Base-by-base conservation (phyloP, 306 rosid genomes). In the Prunus padus region DNA sequence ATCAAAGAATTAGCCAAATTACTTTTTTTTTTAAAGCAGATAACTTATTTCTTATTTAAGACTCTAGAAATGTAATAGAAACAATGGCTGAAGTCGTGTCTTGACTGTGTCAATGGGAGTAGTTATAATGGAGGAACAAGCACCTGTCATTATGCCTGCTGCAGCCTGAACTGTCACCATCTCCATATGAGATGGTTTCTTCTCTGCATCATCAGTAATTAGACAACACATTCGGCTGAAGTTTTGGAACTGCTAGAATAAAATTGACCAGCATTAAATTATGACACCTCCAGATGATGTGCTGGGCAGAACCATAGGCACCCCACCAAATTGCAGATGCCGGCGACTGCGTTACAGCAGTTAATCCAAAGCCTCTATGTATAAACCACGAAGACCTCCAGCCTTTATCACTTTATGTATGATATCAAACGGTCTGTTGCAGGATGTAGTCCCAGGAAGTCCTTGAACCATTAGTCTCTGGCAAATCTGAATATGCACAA, bases 291-390 rank as follows among this genome's bases (percentile, higher is more conserved):
- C 98, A 93, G 50, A 93, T 85, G 19, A 86, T 77, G 85, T 93
- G 97, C 12, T 93, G 98, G 65, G 93, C 96, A 22, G 90, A 86
- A 44, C 93, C 98, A 79, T 93, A 93, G 51, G 91, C 88, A 69
- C 96, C 98, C 98, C 98, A 93, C 98, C 97, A 91, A 67, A 93
- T 92, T 60, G 97, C 98, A 78, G 93, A 86, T 72, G 98, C 97
- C 8, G 98, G 97, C 7, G 98, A 86, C 69, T 88, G 93, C 0
- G 90, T 81, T 67, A 89, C 49, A 18, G 88, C 97, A 3, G 93
- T 91, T 75, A 91, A 80, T 79, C 93, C 93, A 51, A 93, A 91
- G 68, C 98, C 97, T 85, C 97, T 89, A 76, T n/a, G n/a, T 88
- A 91, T 55, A 93, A 40, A 61, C 97, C 97, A n/a, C 97, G 92